Conservation (phyloP, 1,284 basidiomycete genomes). For the Ganoderma resinaceum region DNA sequence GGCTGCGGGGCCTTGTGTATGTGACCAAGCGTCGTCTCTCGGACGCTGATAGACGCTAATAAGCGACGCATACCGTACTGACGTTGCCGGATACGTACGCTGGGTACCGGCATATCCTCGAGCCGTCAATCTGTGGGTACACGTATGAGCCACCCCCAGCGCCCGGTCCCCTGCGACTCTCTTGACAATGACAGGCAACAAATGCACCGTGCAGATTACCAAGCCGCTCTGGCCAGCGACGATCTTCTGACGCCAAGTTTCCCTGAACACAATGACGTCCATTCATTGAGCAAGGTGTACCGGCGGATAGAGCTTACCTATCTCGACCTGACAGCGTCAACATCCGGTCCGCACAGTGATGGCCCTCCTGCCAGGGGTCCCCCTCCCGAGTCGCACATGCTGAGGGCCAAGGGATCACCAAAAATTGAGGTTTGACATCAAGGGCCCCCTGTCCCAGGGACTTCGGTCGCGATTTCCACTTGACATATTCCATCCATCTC, state of each 20-base stretch:
- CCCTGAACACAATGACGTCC: background rate
- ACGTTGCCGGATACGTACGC: background rate
- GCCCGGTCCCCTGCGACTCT: background rate
- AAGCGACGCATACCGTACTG: background rate
- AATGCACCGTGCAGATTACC: background rate
- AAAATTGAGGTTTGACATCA: conserved; percentile 5
- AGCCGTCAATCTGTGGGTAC: conserved; percentile 2
- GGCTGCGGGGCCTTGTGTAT: conserved; percentile 2
- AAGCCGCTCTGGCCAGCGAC: background rate
- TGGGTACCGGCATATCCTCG: background rate
- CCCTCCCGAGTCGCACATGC: background rate
- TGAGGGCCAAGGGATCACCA: background rate
- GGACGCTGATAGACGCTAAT: background rate
- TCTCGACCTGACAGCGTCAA: background rate
- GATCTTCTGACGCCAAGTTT: conserved; percentile 1
- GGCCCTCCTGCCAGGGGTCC: background rate
- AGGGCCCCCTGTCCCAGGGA: background rate
- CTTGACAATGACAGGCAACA: background rate
- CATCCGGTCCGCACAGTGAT: background rate
- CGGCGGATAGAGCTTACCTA: background rate
- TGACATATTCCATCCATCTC: conserved; percentile 17
- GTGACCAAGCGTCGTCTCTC: background rate
- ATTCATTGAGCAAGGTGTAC: background rate
- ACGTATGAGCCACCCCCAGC: background rate
- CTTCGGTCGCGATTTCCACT: conserved; percentile 1